Base-by-base conservation (phyloP, 768 basidiomycete genomes). In the Boletus reticuloceps region DNA sequence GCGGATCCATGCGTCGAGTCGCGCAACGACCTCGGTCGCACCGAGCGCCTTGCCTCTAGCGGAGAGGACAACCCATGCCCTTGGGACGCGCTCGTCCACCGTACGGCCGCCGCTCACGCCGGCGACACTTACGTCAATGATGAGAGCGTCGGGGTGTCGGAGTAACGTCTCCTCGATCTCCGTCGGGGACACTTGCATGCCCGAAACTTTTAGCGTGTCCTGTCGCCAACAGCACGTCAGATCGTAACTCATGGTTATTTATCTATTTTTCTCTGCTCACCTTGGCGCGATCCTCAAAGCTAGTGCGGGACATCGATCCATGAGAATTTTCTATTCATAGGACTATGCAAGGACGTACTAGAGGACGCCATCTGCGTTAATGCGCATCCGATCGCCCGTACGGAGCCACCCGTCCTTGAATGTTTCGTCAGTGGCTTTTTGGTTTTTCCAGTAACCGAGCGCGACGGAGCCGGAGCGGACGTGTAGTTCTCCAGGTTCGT, bases 141-240 rank as follows among this genome's bases (percentile, higher is more conserved):
- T 79, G 45, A 90, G 76, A 17, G 73, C 73, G 9, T 78, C 77
- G 0, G 89, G 86, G 38, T 91, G 82, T 0, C 75, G 75, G 19
- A 85, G 76, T 3, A 92, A 72, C 22, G 77, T 79, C 27, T 82
- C 76, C 65, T 92, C 91, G 49, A 92, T 86, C 65, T 93, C 90
- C 17, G 80, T 78, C 1, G 90, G 91, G 0, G 91, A 89, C 0
- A 92, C 91, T 69, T 92, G 91, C 47, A 75, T 76, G 5, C 90
- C 91, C 0, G 88, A 89, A 4, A 93, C 79, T 65, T 93, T 93
- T 20, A 93, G 75, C 0, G 83, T 90, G 63, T 92, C 91, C 84
- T 89, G 25, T 22, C 16, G n/a, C 14, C 47, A 43, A 19, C 16
- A 3, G 5, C 16, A 20, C 1, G 25, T 58, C 45, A 58, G 50